Conservation (phyloP, 78 protist species). For the Chrysochromulina parva region DNA sequence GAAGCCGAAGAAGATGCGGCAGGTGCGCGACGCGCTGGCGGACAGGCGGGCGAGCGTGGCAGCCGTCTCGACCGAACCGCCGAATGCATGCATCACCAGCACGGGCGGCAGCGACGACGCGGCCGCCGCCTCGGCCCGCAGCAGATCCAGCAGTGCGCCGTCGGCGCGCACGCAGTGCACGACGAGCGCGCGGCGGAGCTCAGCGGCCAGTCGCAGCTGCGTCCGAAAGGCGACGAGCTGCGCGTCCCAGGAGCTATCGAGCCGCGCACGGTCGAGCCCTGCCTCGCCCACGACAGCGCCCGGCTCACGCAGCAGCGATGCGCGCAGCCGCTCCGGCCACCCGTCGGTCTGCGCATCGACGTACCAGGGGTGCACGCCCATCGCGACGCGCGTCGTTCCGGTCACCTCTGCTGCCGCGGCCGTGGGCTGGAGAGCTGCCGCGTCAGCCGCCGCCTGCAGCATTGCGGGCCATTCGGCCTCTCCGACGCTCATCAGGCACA, state of each 20-base stretch:
- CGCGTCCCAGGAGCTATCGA: background rate
- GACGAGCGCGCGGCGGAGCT: background rate
- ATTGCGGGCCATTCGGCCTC: background rate
- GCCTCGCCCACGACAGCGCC: background rate
- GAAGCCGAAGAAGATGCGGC: background rate
- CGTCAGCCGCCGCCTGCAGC: background rate
- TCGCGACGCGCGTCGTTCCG: background rate
- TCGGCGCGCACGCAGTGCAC: slow-evolving; percentile 2
- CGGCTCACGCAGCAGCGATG: background rate
- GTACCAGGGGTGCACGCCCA: slow-evolving; percentile 4
- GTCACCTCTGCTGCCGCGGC: too few relatives aligned
- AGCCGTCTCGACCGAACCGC: slow-evolving; percentile 1
- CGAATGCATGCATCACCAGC: background rate
- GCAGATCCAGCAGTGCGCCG: background rate
- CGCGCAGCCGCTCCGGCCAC: background rate
- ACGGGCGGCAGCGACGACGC: background rate
- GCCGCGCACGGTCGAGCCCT: background rate
- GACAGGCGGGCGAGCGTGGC: background rate
- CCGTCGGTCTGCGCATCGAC: background rate
- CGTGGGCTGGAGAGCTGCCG: background rate
- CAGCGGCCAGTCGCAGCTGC: background rate
- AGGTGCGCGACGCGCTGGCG: too few relatives aligned
- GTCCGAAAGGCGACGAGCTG: background rate
- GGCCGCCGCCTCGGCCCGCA: background rate
- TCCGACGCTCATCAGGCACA: background rate